phyloP scores from a whole-genome alignment of 2,329 filamentous ascomycete genomes.

The Thelonectria olida region DNA sequence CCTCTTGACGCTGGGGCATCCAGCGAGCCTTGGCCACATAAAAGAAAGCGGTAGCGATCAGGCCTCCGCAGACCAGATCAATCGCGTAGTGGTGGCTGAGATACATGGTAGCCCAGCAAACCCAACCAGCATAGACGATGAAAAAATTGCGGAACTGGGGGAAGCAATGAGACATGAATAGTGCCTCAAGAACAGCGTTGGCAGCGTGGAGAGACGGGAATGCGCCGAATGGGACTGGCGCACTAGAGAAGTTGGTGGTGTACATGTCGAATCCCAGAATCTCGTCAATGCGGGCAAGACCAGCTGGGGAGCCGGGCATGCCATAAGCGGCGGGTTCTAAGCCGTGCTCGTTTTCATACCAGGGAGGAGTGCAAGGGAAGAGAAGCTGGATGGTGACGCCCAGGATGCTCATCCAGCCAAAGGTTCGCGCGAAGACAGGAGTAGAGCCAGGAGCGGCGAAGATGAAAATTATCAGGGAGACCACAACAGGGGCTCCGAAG shows the following conservation, averaged over 20 bases:
- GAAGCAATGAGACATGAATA: slow-evolving; percentile 95
- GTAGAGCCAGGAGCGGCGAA: slow-evolving; percentile 88
- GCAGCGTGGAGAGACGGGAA: slow-evolving; percentile 94
- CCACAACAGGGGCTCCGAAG: slow-evolving; percentile 85
- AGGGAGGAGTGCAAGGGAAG: slow-evolving; percentile 94
- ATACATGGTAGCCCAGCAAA: slow-evolving; percentile 99
- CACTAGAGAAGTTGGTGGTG: slow-evolving; percentile 89
- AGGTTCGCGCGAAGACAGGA: slow-evolving; percentile 84
- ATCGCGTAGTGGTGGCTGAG: slow-evolving; percentile 97
- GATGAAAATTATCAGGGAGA: slow-evolving; percentile 82
- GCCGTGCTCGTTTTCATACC: slow-evolving; percentile 95
- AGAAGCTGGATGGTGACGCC: slow-evolving; percentile 89
- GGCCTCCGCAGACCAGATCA: slow-evolving; percentile 86
- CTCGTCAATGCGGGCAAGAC: slow-evolving; percentile 86
- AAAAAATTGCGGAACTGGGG: slow-evolving; percentile 83
- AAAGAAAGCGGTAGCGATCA: slow-evolving; percentile 81
- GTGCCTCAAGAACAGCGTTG: slow-evolving; percentile 86
- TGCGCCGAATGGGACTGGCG: slow-evolving; percentile 91
- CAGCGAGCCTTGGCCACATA: slow-evolving; percentile 84
- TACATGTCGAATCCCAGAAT: slow-evolving; percentile 94
- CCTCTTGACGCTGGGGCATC: slow-evolving; percentile 81
- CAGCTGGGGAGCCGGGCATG: slow-evolving; percentile 88
- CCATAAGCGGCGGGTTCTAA: slow-evolving; percentile 91
- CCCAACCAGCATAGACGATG: slow-evolving; percentile 86
- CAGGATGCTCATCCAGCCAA: slow-evolving; percentile 91